phyloP scores from a whole-genome alignment of 75 land plant genomes.

The Sequoiadendron giganteum region DNA sequence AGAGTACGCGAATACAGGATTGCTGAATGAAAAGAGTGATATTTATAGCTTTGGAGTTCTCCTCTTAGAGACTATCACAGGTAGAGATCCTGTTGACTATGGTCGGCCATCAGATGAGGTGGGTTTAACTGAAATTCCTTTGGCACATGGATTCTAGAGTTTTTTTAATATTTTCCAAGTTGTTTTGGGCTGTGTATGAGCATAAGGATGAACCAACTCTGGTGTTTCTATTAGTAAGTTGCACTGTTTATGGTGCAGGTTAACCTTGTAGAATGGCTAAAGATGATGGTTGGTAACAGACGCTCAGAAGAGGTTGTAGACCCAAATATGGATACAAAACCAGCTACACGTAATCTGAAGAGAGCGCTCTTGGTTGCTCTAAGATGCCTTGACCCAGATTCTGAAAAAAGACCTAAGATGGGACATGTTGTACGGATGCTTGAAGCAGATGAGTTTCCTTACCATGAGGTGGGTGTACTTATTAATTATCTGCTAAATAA shows the following conservation, averaged over 20 bases:
- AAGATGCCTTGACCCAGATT: constrained; percentile 80
- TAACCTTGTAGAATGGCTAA: constrained; percentile 81
- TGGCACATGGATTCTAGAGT: background rate
- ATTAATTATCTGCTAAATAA: background rate
- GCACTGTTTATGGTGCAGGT: constrained; percentile 41
- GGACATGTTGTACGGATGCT: constrained; percentile 79
- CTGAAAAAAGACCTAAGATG: constrained; percentile 76
- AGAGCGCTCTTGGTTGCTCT: constrained; percentile 70
- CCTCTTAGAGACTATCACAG: constrained; percentile 67
- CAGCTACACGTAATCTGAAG: constrained; percentile 61
- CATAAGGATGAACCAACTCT: background rate
- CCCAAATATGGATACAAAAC: constrained; percentile 53
- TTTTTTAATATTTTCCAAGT: background rate
- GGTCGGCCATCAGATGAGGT: constrained; percentile 62
- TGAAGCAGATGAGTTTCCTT: constrained; percentile 49
- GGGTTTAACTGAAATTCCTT: background rate
- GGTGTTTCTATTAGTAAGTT: background rate
- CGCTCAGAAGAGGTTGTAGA: constrained; percentile 78
- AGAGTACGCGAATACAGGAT: constrained; percentile 74
- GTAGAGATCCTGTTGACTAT: constrained; percentile 77
- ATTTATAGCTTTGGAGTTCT: constrained; percentile 72
- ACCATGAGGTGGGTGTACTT: background rate
- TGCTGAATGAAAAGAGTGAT: constrained; percentile 74
- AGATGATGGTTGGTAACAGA: constrained; percentile 68
- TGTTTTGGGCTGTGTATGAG: background rate